These are phyloP conservation scores for Phaeodactylum tricornutum DNA, from an alignment of 108 stramenopile genomes.

Conservation along the genomic window DNA sequence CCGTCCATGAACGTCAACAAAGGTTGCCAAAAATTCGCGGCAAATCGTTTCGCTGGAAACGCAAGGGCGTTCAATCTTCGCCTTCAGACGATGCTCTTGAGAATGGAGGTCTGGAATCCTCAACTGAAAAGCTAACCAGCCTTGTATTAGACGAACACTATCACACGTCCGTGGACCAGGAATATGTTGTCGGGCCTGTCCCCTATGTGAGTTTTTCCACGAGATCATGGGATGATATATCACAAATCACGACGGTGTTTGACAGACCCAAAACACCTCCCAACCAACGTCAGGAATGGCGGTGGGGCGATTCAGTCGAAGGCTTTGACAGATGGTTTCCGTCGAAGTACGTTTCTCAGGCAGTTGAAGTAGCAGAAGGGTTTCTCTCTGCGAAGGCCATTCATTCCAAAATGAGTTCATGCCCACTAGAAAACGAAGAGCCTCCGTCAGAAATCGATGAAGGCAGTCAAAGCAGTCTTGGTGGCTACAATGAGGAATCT, in stretches of 20 bases:
- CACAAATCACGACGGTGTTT: constrained; percentile 28
- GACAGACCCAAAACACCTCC: constrained; percentile 14
- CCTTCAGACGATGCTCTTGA: no score
- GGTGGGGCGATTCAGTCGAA: constrained; percentile 38
- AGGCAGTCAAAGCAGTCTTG: neutral
- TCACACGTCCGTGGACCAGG: no score
- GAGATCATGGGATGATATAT: constrained; percentile 9
- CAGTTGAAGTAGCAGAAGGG: constrained; percentile 38
- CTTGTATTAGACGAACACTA: no score
- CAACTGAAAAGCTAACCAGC: no score
- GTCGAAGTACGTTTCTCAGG: constrained; percentile 23
- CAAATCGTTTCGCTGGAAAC: no score
- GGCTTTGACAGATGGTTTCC: constrained; percentile 41
- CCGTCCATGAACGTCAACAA: no score
- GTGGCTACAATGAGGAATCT: constrained; percentile 2
- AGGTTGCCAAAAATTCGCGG: no score
- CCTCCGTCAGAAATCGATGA: constrained; percentile 27
- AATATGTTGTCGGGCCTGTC: no score
- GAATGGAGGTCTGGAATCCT: no score
- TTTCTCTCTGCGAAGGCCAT: constrained; percentile 36
- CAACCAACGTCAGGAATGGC: constrained; percentile 18
- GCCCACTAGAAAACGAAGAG: constrained; percentile 31
- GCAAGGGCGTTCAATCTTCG: no score
- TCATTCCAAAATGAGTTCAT: constrained; percentile 21
- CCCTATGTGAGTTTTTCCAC: no score